Evolutionary conservation across 352 stramenopile genomes (phyloP).

Genomic region (Globisporangium nagaii): DNA sequence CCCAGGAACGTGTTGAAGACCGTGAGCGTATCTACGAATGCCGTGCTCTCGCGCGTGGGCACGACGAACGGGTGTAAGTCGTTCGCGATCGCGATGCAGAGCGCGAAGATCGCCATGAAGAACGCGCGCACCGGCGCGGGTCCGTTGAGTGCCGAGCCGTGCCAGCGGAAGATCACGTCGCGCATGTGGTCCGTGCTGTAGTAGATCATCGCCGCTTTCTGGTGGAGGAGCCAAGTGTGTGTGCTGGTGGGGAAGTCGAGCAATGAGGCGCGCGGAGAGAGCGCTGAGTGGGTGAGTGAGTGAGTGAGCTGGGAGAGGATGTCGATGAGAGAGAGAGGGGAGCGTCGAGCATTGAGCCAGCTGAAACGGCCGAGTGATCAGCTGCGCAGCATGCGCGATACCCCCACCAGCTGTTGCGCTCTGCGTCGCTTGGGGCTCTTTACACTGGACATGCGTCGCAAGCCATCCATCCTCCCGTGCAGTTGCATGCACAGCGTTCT

Average conservation of each 20-base stretch:
- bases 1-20: constrained; percentile 85
- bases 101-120: constrained; percentile 60
- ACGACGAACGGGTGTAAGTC: constrained; percentile 60
- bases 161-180: constrained; percentile 55
- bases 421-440: neutral
- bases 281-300: too few species aligned
- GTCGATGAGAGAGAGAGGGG: neutral
- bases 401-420: neutral
- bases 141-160: constrained; percentile 73
- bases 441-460: too few species aligned
- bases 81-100: constrained; percentile 44
- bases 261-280: neutral
- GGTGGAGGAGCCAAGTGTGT: neutral
- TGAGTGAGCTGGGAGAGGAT: too few species aligned
- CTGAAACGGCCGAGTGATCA: neutral
- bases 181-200: constrained; percentile 63
- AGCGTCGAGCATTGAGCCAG: neutral
- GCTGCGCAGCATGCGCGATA: neutral
- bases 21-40: constrained; percentile 75
- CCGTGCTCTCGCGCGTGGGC: constrained; percentile 53
- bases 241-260: neutral
- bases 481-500: neutral
- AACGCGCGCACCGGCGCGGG: constrained; percentile 54
- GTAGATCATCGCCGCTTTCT: constrained; percentile 81
- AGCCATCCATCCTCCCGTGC: neutral